Base-by-base conservation (phyloP, 1,139 yeast species). In the Martiniozyma asiatica region DNA sequence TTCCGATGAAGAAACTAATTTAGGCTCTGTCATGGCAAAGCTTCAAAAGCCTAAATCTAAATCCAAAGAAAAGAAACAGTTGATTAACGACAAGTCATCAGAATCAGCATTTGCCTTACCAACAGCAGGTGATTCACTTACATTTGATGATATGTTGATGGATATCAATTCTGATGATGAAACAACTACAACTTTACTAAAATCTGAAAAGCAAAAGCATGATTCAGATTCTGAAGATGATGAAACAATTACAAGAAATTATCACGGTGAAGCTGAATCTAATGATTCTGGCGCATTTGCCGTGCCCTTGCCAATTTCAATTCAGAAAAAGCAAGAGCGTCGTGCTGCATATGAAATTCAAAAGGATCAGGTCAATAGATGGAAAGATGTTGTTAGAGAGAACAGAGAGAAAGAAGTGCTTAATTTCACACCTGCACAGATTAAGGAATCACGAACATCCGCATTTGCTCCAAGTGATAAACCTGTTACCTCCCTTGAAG, bases 341-440 rank as follows among this genome's bases (percentile, higher is more conserved):
- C 67, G 65, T 38, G 97, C 92, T 1, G 98, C 98, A 0, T 87
- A 81, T 50, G 93, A 81, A 33, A 68, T 89, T 20, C 74, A 95
- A 30, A 84, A 77, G 42, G 79, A 78, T 31, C 94, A 89, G 47
- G 81, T 89, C 4, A 66, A 73, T 36, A 80, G 78, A 54, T 89
- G 98, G 97, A 71, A 74, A 36, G 94, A 84, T 32, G 70, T 78
- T 0, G 85, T 89, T 10, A 73, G 74, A 40, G 67, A 72, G 34
- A 79, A 82, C 45, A 70, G 94, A 44, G 72, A 73, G 38, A 93
- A 95, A 1, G 96, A 87, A 45, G 87, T 79, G 32, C 58, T 89
- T 30, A 68, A 71, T 35, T 87, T 89, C 53, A 34, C 35, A 14
- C 85, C 89, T 5, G 53, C 73, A 48, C 67, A 63, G 4, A 51